Base-by-base conservation (phyloP, 2,329 filamentous ascomycete species). In the Trichoderma brevicompactum region DNA sequence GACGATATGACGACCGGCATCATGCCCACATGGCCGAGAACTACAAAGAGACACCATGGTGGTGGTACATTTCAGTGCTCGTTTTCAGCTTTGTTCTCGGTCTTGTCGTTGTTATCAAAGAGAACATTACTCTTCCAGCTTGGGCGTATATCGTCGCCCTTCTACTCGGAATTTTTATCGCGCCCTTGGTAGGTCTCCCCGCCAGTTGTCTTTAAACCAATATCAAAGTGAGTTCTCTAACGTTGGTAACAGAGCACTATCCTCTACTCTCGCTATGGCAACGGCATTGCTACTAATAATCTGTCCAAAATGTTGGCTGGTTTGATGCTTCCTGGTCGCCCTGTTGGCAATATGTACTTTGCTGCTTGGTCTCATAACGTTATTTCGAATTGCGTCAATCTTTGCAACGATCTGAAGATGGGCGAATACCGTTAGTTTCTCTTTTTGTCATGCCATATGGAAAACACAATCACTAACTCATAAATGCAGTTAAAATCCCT, bases 301-400 rank as follows among this genome's bases (percentile, higher is more conserved):
- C 66, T 87, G 44, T 86, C 83, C 19, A 85, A 86, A 68, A 84
- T 86, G 83, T 66, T 86, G 54, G 84, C 79, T 0, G 84, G 84
- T 58, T 74, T 85, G 3, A 73, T 83, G 65, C 68, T 85, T 2
- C 83, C 83, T 1, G 81, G 78, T 1, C 79, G 80, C 1, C 83
- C 83, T 0, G 69, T 86, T 5, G 83, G 82, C 2, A 86, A 86
- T 72, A 83, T 86, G 81, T 86, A 85, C 72, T 86, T 86, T 70
- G 81, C 84, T 7, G 80, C 81, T 10, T 87, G 83, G 83, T 86
- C 83, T 1, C 85, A 87, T 73, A 84, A 82, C 43, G 82, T 86
- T 55, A 85, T 87, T 55, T 12, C 64, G 2, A 83, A 83, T 56
- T 75, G 79, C 0, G 80, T 87, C 50, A 81, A 76, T 62, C 74